phyloP scores from a whole-genome alignment of 306 rosid species.

The Mimosa bimucronata region DNA sequence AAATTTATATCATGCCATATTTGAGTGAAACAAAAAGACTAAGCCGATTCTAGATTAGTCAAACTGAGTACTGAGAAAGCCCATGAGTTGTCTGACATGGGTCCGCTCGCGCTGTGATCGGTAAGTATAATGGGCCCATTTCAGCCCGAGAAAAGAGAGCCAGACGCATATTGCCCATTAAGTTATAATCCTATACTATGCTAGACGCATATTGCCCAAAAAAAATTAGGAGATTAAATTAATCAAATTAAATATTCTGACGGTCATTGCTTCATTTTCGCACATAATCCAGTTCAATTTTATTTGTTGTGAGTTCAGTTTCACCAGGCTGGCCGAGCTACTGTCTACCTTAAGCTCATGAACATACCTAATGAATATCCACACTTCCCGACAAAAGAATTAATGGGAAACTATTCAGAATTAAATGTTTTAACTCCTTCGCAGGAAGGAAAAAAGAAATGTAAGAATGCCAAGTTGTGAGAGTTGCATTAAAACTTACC shows the following conservation, averaged over 20 bases:
- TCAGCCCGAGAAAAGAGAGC: neutral
- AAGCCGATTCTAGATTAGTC: slow-evolving; percentile 8
- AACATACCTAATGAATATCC: neutral
- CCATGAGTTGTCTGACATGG: neutral
- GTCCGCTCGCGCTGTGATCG: neutral
- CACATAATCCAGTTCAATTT: neutral
- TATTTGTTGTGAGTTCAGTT: slow-evolving; percentile 10
- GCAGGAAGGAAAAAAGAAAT: neutral
- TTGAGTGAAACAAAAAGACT: neutral
- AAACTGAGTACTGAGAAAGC: slow-evolving; percentile 13
- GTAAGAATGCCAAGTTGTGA: slow-evolving; percentile 12
- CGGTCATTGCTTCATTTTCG: neutral
- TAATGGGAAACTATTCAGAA: neutral
- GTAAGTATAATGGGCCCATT: neutral
- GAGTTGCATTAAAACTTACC: slow-evolving; percentile 56
- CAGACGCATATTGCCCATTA: too few relatives aligned
- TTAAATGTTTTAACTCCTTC: slow-evolving; percentile 3
- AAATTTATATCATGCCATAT: neutral
- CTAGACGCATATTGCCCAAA: neutral
- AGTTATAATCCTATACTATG: neutral
- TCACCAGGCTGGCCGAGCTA: neutral
- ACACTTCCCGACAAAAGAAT: neutral
- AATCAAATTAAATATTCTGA: neutral
- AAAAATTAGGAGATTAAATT: neutral
- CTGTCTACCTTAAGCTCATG: neutral